A percentile compares a stretch with the other conserved stretches of the same genome.
phyloP scores from a whole-genome alignment of 139 green algal genomes.

The Coelastrella sp. region DNA sequence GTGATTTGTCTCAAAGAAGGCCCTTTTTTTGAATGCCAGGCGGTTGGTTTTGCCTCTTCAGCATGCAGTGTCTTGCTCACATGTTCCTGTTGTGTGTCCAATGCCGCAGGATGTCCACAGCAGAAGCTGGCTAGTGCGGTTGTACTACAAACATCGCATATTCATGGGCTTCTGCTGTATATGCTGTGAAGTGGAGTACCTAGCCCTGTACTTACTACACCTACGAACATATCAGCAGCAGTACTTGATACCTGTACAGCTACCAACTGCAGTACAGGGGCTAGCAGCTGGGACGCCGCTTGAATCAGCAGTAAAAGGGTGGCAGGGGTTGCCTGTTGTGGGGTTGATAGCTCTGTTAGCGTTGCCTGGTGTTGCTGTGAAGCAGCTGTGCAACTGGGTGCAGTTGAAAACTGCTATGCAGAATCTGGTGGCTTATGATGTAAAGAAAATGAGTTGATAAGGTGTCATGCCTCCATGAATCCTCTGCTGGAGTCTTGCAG shows the following conservation, averaged over 20 bases:
- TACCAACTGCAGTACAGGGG: constrained; percentile 46
- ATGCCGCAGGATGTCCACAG: constrained; percentile 75
- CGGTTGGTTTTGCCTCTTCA: too few species aligned
- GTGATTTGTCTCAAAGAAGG: too few species aligned
- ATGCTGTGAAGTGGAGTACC: constrained; percentile 86
- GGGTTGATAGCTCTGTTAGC: constrained; percentile 57
- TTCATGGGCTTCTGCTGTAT: constrained; percentile 99
- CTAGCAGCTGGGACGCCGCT: background rate
- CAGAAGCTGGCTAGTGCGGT: constrained; percentile 82
- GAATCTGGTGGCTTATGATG: constrained; percentile 67
- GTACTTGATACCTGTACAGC: constrained; percentile 50
- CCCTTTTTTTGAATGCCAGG: too few species aligned
- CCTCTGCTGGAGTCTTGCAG: too few species aligned
- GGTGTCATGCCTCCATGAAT: too few species aligned
- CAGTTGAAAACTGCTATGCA: constrained; percentile 73
- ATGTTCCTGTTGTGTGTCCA: too few species aligned
- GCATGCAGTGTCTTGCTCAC: too few species aligned
- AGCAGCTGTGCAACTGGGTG: constrained; percentile 86
- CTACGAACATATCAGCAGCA: constrained; percentile 56
- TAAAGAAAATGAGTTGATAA: constrained; percentile 28
- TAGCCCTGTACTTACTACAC: constrained; percentile 58
- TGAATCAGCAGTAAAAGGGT: background rate
- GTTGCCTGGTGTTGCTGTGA: constrained; percentile 74
- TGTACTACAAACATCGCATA: constrained; percentile 92
- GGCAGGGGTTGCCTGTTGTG: constrained; percentile 51